Percentiles rank a stretch among this genome's conserved stretches.
Evolutionary conservation across 2,329 filamentous ascomycete genomes (phyloP).

Genomic region (Westerdykella ornata): DNA sequence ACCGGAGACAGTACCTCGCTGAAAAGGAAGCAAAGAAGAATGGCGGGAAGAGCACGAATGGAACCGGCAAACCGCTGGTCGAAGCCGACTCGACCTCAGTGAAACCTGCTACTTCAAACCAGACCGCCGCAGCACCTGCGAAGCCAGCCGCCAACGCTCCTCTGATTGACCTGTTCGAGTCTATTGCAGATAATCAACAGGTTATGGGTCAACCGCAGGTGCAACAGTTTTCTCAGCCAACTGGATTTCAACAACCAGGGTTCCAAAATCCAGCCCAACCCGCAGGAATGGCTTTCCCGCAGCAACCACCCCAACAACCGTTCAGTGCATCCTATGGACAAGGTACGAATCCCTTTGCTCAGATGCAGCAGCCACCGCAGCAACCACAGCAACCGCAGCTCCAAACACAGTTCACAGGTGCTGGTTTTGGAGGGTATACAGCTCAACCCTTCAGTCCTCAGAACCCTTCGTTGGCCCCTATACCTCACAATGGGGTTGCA

Average conservation of each 20-base stretch:
- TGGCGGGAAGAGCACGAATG: constrained; percentile 38
- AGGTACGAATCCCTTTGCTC: constrained; percentile 89
- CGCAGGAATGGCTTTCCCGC: constrained; percentile 21
- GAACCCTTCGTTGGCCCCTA: constrained; percentile 41
- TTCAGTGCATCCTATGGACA: constrained; percentile 55
- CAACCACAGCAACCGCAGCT: constrained; percentile 40
- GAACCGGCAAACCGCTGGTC: constrained; percentile 33
- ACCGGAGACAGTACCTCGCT: constrained; percentile 83
- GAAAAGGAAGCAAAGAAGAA: constrained; percentile 68
- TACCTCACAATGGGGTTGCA: constrained; percentile 46
- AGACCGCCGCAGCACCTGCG: constrained; percentile 11
- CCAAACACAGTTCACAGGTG: constrained; percentile 60
- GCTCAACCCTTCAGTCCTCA: constrained; percentile 51
- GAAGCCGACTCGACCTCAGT: constrained; percentile 25
- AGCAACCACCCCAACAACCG: constrained; percentile 26
- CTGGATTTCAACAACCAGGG: constrained; percentile 15
- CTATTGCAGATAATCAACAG: constrained; percentile 31
- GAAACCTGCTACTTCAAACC: constrained; percentile 11
- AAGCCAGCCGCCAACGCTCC: constrained; percentile 22
- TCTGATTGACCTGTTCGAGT: constrained; percentile 31
- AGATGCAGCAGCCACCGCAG: constrained; percentile 84
- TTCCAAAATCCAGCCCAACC: constrained; percentile 41
- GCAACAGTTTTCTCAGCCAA: constrained; percentile 31
- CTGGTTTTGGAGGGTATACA: constrained; percentile 77
- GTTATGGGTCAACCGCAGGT: constrained; percentile 32